Conservation (phyloP, 352 stramenopile species). For the Phytophthora cryptogea region DNA sequence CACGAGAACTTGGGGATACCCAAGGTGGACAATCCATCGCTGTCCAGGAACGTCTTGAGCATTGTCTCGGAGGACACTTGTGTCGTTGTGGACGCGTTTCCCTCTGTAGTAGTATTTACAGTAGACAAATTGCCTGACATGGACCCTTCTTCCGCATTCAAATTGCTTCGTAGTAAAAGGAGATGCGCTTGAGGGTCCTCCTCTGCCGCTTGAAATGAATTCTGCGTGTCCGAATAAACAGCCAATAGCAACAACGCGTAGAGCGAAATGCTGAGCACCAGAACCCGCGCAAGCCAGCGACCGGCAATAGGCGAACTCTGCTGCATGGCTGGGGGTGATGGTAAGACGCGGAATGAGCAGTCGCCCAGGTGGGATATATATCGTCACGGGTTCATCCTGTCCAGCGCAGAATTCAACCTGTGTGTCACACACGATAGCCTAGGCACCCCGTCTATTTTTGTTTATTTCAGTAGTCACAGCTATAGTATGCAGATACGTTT, state of each 20-base stretch:
- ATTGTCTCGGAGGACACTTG: conserved; percentile 12
- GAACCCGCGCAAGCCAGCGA: conserved; percentile 19
- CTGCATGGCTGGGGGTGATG: conserved; percentile 8
- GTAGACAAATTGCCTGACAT: conserved; percentile 6
- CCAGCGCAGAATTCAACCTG: not conserved
- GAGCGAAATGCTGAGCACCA: conserved; percentile 20
- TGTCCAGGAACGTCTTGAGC: conserved; percentile 22
- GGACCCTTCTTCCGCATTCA: conserved; percentile 1
- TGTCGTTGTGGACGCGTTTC: not conserved
- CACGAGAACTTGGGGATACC: conserved; percentile 23
- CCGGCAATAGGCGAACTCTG: conserved; percentile 16
- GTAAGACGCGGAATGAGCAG: conserved; percentile 22
- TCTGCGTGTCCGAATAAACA: conserved; percentile 9
- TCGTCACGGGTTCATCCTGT: conserved; percentile 1
- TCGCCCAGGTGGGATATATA: not conserved
- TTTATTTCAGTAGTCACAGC: not conserved
- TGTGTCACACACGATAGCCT: conserved; percentile 1
- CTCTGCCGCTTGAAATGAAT: not conserved
- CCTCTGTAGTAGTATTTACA: not conserved
- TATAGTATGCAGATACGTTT: no score
- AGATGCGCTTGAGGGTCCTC: conserved; percentile 1
- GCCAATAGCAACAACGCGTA: conserved; percentile 17
- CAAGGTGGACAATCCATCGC: conserved; percentile 13
- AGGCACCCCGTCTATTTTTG: not conserved
- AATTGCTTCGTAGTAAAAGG: conserved; percentile 13